phyloP scores from a whole-genome alignment of 2,329 filamentous ascomycete genomes.

The Arthrobotrys sphaeroides region DNA sequence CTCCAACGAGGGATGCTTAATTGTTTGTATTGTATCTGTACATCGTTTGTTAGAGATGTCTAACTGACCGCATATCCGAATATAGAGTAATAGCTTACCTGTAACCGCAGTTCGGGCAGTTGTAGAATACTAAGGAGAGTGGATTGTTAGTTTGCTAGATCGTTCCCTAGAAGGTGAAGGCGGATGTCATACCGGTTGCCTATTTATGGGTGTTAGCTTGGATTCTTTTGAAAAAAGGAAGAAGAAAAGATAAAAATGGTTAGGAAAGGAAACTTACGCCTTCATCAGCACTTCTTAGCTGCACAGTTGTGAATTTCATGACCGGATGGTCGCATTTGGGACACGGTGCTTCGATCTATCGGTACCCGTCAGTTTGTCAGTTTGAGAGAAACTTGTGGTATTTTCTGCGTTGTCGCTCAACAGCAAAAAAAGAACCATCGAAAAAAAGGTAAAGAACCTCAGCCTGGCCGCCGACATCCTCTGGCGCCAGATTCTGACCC shows the following conservation, averaged over 20 bases:
- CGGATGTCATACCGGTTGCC: constrained; percentile 32
- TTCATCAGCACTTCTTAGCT: constrained; percentile 92
- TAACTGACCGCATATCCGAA: not conserved
- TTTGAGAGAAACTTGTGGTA: constrained; percentile 3
- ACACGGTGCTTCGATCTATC: constrained; percentile 72
- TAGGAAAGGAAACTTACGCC: constrained; percentile 72
- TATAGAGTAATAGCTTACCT: not conserved
- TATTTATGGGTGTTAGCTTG: not conserved
- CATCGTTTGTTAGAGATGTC: not conserved
- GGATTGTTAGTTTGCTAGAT: too few species aligned
- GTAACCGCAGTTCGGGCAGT: constrained; percentile 42
- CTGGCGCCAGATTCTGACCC: constrained; percentile 80
- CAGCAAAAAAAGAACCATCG: constrained; percentile 14
- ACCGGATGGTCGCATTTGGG: constrained; percentile 81
- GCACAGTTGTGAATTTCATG: constrained; percentile 84
- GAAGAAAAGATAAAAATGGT: not conserved
- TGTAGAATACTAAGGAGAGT: constrained; percentile 35
- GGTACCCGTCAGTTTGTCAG: not conserved
- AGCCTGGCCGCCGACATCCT: constrained; percentile 79
- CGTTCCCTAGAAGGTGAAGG: too few species aligned
- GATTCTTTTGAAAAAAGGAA: not conserved
- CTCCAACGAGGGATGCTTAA: not conserved
- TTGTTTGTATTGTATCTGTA: constrained; percentile 51
- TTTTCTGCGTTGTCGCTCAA: constrained; percentile 23
- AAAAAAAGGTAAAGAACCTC: constrained; percentile 59